Evolutionary conservation across 2,329 filamentous ascomycete genomes (phyloP).

Genomic region (Colletotrichum shisoi): DNA sequence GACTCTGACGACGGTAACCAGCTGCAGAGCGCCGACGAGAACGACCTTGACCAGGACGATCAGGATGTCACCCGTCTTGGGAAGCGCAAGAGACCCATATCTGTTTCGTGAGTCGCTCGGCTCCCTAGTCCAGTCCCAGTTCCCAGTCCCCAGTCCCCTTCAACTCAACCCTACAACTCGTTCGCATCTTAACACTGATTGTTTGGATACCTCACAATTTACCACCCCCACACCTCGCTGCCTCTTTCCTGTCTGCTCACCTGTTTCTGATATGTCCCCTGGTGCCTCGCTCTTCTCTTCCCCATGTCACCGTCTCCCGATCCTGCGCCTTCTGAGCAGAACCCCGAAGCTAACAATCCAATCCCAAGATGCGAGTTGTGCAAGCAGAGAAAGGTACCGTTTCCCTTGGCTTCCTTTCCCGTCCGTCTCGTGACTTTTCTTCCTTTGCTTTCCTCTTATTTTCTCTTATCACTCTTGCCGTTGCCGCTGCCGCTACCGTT

Average conservation of each 20-base stretch:
- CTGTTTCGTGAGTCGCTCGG: constrained; percentile 62
- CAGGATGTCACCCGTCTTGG: constrained; percentile 54
- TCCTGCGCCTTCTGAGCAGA: constrained; percentile 39
- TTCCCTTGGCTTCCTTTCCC: background rate
- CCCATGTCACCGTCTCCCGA: constrained; percentile 39
- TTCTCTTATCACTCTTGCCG: no score
- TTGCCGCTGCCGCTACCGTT: no score
- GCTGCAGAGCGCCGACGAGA: constrained; percentile 55
- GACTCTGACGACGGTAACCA: constrained; percentile 59
- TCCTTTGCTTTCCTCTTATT: background rate
- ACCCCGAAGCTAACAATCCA: constrained; percentile 49
- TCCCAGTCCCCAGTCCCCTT: constrained; percentile 21
- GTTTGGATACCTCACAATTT: constrained; percentile 15
- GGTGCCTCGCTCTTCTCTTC: constrained; percentile 16
- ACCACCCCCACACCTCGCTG: constrained; percentile 11
- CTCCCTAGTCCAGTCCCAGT: constrained; percentile 19
- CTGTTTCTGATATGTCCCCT: constrained; percentile 18
- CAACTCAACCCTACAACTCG: constrained; percentile 27
- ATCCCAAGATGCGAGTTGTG: constrained; percentile 74
- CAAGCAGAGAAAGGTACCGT: constrained; percentile 77
- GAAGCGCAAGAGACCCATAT: constrained; percentile 68
- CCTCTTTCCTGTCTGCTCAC: constrained; percentile 23
- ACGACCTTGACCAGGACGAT: constrained; percentile 56
- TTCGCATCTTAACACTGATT: constrained; percentile 30
- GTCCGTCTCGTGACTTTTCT: background rate